A percentile compares a stretch with the other conserved stretches of the same genome.
Evolutionary conservation across 169 alveolate species (phyloP).

Genomic region (Ichthyophthirius multifiliis): DNA sequence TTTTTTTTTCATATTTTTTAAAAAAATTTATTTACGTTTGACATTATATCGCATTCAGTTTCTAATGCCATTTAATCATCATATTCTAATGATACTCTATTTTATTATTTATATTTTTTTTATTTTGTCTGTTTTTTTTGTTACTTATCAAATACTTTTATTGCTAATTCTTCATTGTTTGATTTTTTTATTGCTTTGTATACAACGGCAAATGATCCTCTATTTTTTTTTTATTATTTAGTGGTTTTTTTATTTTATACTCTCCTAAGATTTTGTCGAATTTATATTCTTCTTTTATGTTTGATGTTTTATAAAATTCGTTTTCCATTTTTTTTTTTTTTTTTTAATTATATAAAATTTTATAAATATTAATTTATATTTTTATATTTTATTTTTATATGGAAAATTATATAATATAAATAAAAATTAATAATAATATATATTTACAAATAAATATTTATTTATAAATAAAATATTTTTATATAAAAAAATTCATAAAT

Average conservation of each 20-base stretch:
- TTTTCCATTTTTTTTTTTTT: neutral
- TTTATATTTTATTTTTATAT: too few relatives aligned
- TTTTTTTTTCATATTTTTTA: neutral
- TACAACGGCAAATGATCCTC: conserved; percentile 81
- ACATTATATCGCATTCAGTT: conserved; percentile 53
- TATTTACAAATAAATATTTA: too few relatives aligned
- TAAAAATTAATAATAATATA: too few relatives aligned
- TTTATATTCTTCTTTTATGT: conserved; percentile 28
- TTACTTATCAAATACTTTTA: conserved; percentile 75
- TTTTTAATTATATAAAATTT: too few relatives aligned
- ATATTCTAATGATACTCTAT: conserved; percentile 17
- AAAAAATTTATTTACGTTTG: conserved; percentile 4
- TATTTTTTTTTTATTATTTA: neutral
- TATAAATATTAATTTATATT: too few relatives aligned
- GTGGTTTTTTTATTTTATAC: neutral
- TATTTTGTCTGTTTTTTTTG: neutral
- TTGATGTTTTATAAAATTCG: conserved; percentile 17
- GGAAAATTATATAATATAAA: too few relatives aligned
- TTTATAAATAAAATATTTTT: too few relatives aligned
- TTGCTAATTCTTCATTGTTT: conserved; percentile 72
- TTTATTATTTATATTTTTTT: too few relatives aligned
- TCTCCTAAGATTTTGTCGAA: conserved; percentile 35
- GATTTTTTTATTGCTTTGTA: conserved; percentile 59
- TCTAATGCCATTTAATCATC: conserved; percentile 48
- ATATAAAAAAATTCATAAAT: too few relatives aligned